Percentiles rank a stretch among this genome's conserved stretches.
Conservation (phyloP, 768 basidiomycete species). For the Infundibulicybe gibba region DNA sequence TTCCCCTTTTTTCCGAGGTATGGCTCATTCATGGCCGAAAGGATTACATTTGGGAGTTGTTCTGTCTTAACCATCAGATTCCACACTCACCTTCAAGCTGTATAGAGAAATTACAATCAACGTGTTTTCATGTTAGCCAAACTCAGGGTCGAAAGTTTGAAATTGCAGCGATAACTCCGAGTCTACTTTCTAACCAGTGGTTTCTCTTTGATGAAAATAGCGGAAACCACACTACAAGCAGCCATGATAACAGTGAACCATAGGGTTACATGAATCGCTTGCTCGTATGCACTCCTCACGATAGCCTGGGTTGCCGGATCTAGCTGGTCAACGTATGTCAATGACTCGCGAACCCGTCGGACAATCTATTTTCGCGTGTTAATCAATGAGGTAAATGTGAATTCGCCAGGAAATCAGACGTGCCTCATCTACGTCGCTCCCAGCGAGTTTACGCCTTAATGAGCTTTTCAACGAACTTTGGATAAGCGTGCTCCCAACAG, state of each 20-base stretch:
- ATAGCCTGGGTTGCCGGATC: conserved; percentile 30
- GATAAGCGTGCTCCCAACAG: conserved; percentile 52
- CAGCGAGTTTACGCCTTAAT: conserved; percentile 37
- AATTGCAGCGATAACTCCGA: background rate
- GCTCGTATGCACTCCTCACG: conserved; percentile 38
- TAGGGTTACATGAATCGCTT: conserved; percentile 45
- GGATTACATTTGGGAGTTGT: no score
- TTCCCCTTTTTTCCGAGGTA: no score
- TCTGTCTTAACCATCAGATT: no score
- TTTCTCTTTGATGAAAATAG: conserved; percentile 53
- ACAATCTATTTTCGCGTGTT: conserved; percentile 32
- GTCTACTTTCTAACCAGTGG: conserved; percentile 15
- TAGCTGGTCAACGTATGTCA: conserved; percentile 41
- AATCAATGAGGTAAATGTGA: background rate
- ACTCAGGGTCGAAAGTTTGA: no score
- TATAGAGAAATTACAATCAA: no score
- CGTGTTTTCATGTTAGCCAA: no score
- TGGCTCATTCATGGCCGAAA: no score
- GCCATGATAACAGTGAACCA: conserved; percentile 43
- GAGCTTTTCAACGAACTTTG: conserved; percentile 45
- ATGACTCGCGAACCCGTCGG: conserved; percentile 44
- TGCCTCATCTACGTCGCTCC: conserved; percentile 52
- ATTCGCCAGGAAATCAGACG: conserved; percentile 7
- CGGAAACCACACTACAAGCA: conserved; percentile 35
- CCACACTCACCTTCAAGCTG: no score